Conservation (phyloP, 2,329 filamentous ascomycete species). For the Metarhizium robertsii region DNA sequence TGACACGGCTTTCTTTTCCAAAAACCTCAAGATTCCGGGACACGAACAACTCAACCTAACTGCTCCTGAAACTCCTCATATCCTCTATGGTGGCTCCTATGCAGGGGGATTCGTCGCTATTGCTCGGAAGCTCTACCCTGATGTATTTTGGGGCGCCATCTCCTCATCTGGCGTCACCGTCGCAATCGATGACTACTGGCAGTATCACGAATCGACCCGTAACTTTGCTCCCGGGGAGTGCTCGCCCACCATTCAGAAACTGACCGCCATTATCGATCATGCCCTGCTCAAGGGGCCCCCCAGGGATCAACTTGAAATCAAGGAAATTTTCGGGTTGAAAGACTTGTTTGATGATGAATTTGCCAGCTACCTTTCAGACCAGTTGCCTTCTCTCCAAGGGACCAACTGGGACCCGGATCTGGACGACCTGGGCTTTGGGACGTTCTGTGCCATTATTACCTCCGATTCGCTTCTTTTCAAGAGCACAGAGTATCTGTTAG, state of each 20-base stretch:
- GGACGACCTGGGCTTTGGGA: slow-evolving; percentile 30
- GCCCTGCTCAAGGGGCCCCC: slow-evolving; percentile 28
- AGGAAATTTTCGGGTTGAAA: slow-evolving; percentile 35
- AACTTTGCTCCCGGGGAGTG: slow-evolving; percentile 48
- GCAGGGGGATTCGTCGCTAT: slow-evolving; percentile 74
- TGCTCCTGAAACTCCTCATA: slow-evolving; percentile 56
- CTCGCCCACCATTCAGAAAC: slow-evolving; percentile 51
- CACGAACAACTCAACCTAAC: slow-evolving; percentile 59
- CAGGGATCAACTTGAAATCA: slow-evolving; percentile 36
- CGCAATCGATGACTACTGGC: slow-evolving; percentile 70
- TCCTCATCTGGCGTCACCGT: slow-evolving; percentile 71
- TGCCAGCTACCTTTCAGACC: slow-evolving; percentile 29
- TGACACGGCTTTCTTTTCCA: slow-evolving; percentile 72
- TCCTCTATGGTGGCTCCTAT: slow-evolving; percentile 78
- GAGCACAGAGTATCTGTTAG: slow-evolving; percentile 24
- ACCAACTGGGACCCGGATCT: slow-evolving; percentile 45
- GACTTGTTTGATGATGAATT: slow-evolving; percentile 40
- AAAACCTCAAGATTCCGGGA: slow-evolving; percentile 61
- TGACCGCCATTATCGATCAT: slow-evolving; percentile 41
- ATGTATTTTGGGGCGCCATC: slow-evolving; percentile 70
- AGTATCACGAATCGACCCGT: slow-evolving; percentile 43
- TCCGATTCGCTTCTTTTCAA: slow-evolving; percentile 31
- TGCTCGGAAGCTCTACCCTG: slow-evolving; percentile 65
- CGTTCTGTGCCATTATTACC: slow-evolving; percentile 39
- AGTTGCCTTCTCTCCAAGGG: slow-evolving; percentile 34